Conservation (phyloP, 441 rosid genomes). For the Bruguiera hainesii region DNA sequence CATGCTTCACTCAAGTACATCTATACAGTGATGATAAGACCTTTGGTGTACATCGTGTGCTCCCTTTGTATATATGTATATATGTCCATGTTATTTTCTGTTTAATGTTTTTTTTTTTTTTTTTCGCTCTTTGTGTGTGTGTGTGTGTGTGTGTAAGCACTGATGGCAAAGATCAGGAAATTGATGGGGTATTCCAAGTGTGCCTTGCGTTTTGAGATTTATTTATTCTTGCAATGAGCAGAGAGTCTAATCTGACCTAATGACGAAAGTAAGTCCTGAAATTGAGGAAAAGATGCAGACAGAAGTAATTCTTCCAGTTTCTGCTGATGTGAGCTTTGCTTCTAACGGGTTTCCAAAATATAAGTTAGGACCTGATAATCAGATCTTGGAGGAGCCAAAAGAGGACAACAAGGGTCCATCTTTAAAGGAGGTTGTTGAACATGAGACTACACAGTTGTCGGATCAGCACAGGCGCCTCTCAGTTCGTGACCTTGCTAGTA, state of each 20-base stretch:
- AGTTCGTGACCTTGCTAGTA: constrained; percentile 92
- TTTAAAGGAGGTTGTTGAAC: constrained; percentile 75
- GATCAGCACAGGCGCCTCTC: constrained; percentile 96
- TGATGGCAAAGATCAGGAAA: no score
- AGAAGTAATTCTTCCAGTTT: constrained; percentile 58
- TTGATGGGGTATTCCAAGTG: no score
- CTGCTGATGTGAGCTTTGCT: constrained; percentile 87
- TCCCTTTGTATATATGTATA: no score
- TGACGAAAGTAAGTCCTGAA: constrained; percentile 76
- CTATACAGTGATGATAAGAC: no score
- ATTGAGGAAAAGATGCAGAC: constrained; percentile 37
- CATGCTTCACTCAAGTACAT: no score
- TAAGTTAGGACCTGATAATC: constrained; percentile 81
- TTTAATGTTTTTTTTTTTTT: no score
- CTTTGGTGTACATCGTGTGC: no score
- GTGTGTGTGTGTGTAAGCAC: no score
- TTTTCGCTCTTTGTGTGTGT: no score
- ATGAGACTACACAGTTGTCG: constrained; percentile 63
- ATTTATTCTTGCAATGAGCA: constrained; percentile 14
- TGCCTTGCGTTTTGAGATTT: no score
- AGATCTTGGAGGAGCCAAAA: constrained; percentile 77
- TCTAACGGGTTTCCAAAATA: constrained; percentile 79
- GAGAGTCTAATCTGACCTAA: constrained; percentile 33
- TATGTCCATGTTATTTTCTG: no score
- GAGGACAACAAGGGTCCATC: constrained; percentile 73